Conservation (phyloP, 73 alveolate genomes). For the Stentor roeselii region DNA sequence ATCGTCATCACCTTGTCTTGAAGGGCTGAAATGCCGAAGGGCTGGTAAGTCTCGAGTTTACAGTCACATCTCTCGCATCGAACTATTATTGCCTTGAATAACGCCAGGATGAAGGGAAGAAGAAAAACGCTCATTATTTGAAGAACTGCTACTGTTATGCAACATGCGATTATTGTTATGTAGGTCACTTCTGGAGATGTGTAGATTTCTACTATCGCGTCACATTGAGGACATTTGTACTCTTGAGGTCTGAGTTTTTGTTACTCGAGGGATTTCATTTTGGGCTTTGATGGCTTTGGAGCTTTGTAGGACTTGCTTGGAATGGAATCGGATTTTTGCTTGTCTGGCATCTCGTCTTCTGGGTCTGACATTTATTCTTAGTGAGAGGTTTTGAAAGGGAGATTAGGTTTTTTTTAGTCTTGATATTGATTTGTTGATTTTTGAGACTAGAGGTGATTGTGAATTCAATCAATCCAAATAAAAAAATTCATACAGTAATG, state of each 20-base stretch:
- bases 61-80: slow-evolving; percentile 53
- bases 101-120: slow-evolving; percentile 45
- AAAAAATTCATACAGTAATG: too few relatives aligned
- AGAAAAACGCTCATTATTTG: slow-evolving; percentile 48
- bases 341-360: too few relatives aligned
- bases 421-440: too few relatives aligned
- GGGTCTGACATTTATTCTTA: too few relatives aligned
- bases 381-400: too few relatives aligned
- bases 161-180: slow-evolving; percentile 28
- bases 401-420: too few relatives aligned
- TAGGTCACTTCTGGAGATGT: slow-evolving; percentile 53
- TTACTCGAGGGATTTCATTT: not conserved
- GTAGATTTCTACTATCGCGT: slow-evolving; percentile 48
- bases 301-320: too few relatives aligned
- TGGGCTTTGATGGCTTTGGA: slow-evolving; percentile 6
- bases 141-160: slow-evolving; percentile 32
- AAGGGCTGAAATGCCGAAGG: slow-evolving; percentile 49
- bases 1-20: slow-evolving; percentile 48
- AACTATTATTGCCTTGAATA: slow-evolving; percentile 47
- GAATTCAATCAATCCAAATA: too few relatives aligned
- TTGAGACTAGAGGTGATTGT: too few relatives aligned
- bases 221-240: slow-evolving; percentile 46
- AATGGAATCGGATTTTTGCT: too few relatives aligned
- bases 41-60: slow-evolving; percentile 35
- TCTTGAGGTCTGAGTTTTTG: slow-evolving; percentile 35